Conservation (phyloP, 495 filamentous ascomycete genomes). For the Geoglossum glabrum region DNA sequence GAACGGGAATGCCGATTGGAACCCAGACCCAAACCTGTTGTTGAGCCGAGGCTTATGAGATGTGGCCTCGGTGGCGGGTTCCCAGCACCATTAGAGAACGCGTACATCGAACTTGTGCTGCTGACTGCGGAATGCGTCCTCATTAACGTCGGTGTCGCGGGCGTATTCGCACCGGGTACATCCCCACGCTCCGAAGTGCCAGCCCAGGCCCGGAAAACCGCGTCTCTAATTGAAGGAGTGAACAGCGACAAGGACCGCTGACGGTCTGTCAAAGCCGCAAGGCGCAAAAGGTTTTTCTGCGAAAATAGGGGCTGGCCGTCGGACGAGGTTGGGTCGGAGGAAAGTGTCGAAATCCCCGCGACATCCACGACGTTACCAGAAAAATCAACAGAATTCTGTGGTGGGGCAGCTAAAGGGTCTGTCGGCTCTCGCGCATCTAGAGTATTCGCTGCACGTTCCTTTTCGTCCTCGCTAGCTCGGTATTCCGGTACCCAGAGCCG, state of each 20-base stretch:
- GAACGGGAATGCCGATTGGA: conserved; percentile 42
- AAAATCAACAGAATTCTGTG: conserved; percentile 55
- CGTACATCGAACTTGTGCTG: conserved; percentile 38
- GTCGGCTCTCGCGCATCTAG: conserved; percentile 32
- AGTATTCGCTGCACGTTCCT: conserved; percentile 12
- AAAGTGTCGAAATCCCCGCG: conserved; percentile 50
- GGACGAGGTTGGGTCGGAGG: conserved; percentile 44
- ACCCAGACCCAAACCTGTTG: conserved; percentile 42
- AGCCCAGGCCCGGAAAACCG: conserved; percentile 82
- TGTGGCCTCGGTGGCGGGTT: conserved; percentile 19
- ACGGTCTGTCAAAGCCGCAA: conserved; percentile 58
- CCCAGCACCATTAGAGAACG: conserved; percentile 34
- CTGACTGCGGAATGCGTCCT: conserved; percentile 42
- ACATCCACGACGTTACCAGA: conserved; percentile 57
- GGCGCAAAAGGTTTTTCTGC: conserved; percentile 64
- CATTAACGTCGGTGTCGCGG: conserved; percentile 21
- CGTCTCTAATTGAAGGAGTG: conserved; percentile 63
- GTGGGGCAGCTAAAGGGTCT: conserved; percentile 63
- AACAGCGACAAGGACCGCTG: conserved; percentile 75
- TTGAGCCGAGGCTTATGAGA: conserved; percentile 19
- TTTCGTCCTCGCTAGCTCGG: conserved; percentile 37
- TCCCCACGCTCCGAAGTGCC: conserved; percentile 55
- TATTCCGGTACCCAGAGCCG: conserved; percentile 81
- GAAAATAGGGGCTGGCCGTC: conserved; percentile 47
- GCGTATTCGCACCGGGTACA: conserved; percentile 28